phyloP scores from a whole-genome alignment of 164 flowering plant genomes.

The Aristolochia fimbriata region DNA sequence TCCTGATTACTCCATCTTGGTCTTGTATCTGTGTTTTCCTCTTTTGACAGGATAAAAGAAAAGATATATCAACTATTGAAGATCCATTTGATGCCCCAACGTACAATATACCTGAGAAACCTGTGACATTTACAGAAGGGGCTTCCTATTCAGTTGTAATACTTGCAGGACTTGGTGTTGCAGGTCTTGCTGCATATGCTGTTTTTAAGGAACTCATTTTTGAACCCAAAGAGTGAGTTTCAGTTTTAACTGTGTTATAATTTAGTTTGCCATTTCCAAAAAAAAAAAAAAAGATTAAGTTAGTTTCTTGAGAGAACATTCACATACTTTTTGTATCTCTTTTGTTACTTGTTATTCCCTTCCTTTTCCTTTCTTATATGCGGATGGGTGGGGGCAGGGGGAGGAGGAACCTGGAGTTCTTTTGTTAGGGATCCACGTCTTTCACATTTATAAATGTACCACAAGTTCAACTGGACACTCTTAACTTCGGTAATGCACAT shows the following conservation, averaged over 20 bases:
- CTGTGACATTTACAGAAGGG: constrained; percentile 86
- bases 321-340: too few species aligned
- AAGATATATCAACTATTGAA: constrained; percentile 64
- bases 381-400: too few species aligned
- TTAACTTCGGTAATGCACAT: too few species aligned
- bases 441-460: too few species aligned
- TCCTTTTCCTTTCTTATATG: too few species aligned
- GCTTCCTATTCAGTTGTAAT: constrained; percentile 80
- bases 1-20: neutral
- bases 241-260: too few species aligned
- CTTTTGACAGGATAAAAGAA: constrained; percentile 31
- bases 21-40: neutral
- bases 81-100: constrained; percentile 99
- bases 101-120: constrained; percentile 91
- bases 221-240: constrained; percentile 80
- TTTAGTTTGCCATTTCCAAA: too few species aligned
- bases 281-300: too few species aligned
- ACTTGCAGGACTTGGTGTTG: constrained; percentile 84
- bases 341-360: too few species aligned
- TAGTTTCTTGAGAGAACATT: too few species aligned
- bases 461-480: too few species aligned
- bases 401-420: too few species aligned
- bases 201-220: constrained; percentile 83
- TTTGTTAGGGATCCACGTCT: neutral
- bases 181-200: constrained; percentile 78